phyloP scores from a whole-genome alignment of 768 basidiomycete species.

The Lactarius quietus region DNA sequence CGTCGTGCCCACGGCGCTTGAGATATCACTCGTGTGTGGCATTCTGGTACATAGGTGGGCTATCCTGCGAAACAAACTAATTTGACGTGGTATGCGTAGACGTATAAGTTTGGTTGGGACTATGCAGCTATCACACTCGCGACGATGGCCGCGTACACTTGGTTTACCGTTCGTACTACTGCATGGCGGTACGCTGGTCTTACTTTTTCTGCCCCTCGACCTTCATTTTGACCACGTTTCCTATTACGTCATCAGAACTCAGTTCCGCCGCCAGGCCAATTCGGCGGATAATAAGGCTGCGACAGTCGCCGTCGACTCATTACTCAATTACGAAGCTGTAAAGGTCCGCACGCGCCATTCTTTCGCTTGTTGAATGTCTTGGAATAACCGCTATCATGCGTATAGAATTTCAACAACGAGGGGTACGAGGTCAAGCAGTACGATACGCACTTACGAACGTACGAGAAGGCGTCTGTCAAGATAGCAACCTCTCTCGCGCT shows the following conservation, averaged over 20 bases:
- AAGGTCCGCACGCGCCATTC: constrained; percentile 54
- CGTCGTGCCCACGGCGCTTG: constrained; percentile 92
- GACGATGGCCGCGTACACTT: constrained; percentile 88
- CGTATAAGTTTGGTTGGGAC: constrained; percentile 96
- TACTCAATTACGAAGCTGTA: constrained; percentile 98
- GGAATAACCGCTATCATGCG: background rate
- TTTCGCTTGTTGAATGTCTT: background rate
- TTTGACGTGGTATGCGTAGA: constrained; percentile 44
- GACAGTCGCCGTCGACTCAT: constrained; percentile 86
- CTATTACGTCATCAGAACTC: constrained; percentile 53
- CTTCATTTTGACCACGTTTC: background rate
- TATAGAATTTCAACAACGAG: constrained; percentile 96
- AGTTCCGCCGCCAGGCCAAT: constrained; percentile 92
- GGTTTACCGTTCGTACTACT: constrained; percentile 96
- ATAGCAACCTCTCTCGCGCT: constrained; percentile 92
- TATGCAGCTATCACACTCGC: constrained; percentile 87
- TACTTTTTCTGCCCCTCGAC: background rate
- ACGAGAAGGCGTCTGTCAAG: constrained; percentile 90
- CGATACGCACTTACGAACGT: constrained; percentile 79
- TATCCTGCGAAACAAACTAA: background rate
- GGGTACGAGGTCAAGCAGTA: constrained; percentile 87
- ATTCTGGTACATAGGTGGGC: constrained; percentile 66
- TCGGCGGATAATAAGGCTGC: constrained; percentile 96
- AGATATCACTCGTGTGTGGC: constrained; percentile 95
- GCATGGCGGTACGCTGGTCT: constrained; percentile 73